Conservation (phyloP, 2,329 filamentous ascomycete species). For the Waltergamsia citrina region DNA sequence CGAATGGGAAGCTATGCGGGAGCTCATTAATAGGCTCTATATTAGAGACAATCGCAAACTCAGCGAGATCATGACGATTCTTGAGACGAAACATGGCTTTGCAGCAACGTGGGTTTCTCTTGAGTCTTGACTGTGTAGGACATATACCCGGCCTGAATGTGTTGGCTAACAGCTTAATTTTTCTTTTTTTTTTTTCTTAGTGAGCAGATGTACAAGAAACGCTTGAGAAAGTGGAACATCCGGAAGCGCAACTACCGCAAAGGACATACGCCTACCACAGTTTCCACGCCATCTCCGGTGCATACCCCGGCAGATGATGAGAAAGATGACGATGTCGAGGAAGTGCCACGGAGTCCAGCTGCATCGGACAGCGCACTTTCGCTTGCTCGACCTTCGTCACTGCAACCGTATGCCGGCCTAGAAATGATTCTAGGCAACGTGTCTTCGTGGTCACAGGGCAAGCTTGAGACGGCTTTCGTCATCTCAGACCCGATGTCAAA, state of each 20-base stretch:
- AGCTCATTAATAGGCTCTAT: conserved; percentile 21
- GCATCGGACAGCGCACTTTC: background rate
- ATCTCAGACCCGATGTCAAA: conserved; percentile 23
- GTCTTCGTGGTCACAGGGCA: conserved; percentile 22
- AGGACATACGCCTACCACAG: conserved; percentile 5
- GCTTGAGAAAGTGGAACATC: conserved; percentile 26
- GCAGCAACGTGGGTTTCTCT: conserved; percentile 22
- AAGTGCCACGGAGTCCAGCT: background rate
- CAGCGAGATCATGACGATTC: conserved; percentile 23
- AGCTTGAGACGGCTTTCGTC: conserved; percentile 17
- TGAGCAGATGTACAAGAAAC: conserved; percentile 29
- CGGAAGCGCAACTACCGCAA: conserved; percentile 24
- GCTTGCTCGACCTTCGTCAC: background rate
- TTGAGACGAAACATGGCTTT: conserved; percentile 22
- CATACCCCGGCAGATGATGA: background rate
- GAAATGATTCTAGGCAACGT: conserved; percentile 23
- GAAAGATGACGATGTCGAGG: conserved; percentile 1
- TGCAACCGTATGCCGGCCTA: conserved; percentile 12
- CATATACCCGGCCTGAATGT: background rate
- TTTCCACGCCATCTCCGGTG: conserved; percentile 10
- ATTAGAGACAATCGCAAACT: conserved; percentile 24
- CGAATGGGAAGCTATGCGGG: conserved; percentile 22
- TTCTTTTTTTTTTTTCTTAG: conserved; percentile 8
- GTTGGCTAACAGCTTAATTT: background rate
- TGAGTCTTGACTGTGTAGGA: too few relatives aligned